Evolutionary conservation across 129 eudicot genomes (phyloP).

Genomic region (Saposhnikovia divaricata): DNA sequence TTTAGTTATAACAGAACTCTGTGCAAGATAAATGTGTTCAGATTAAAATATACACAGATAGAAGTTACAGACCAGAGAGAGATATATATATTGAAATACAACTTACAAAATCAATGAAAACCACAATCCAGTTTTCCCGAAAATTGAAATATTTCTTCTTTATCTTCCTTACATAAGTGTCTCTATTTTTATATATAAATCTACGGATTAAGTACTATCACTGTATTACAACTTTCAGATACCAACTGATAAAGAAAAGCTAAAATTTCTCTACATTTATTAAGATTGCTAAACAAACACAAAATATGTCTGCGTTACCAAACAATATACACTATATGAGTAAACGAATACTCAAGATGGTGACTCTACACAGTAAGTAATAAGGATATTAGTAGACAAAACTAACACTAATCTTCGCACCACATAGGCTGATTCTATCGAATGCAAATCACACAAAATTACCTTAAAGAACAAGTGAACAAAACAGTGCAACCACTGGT

Average conservation of each 20-base stretch:
- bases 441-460: neutral
- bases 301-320: neutral
- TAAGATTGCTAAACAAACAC: neutral
- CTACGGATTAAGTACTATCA: neutral
- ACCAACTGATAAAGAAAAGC: neutral
- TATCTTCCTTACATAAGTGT: neutral
- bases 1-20: neutral
- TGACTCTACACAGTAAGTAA: neutral
- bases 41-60: neutral
- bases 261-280: neutral
- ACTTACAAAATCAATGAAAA: neutral
- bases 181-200: neutral
- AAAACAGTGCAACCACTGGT: neutral
- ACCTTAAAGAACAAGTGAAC: neutral
- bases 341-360: neutral
- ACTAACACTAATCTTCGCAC: neutral
- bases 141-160: neutral
- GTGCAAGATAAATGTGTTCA: neutral
- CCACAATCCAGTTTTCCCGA: neutral
- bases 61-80: neutral
- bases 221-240: neutral
- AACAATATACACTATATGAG: neutral
- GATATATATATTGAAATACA: neutral
- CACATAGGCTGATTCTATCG: neutral
- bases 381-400: neutral